Evolutionary conservation across 768 basidiomycete species (phyloP), one percentile per base, ranked within the genome.

Genomic region (Phaeotremella fagi): DNA sequence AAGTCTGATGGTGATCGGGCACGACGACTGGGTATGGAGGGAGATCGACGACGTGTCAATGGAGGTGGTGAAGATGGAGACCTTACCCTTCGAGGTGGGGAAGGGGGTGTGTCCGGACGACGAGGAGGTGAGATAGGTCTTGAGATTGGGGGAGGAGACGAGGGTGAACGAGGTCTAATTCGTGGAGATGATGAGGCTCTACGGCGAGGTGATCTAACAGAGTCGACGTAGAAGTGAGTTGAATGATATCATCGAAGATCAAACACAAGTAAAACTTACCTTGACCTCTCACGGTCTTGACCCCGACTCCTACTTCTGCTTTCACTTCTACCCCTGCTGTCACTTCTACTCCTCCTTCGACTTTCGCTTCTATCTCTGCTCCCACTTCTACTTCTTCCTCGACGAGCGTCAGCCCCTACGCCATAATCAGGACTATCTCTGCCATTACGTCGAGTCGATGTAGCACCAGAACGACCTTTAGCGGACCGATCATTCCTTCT

Each of bases 401-500:
- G 46, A n/a, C 27, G 29, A 37, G 7, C 29, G 44, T 24, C 46
- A 28, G 46, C 61, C 22, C 63, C 66, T 4, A 61, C 52, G 14
- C 63, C 66, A 51, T 68, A 68, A 44, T 62, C 63, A 9, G 65
- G 65, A 56, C 65, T 67, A 2, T 45, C 60, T 27, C 65, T 55
- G 36, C 54, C 38, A 41, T 33, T 9, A 26, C 35, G 12, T 24
- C 15, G 6, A 20, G 16, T 20, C 14, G 42, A 5, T 28, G 24
- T n/a, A 41, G 12, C 20, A 41, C 7, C 31, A 16, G 31, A 16
- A n/a, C n/a, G n/a, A n/a, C n/a, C n/a, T n/a, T 35, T n/a, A n/a
- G n/a, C 33, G 9, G 9, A n/a, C 11, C 33, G 33, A 35, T n/a
- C 33, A 35, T 35, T 35, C 33, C 33, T 9, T 35, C 33, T n/a